Conservation (phyloP, 495 filamentous ascomycete genomes). For the Aspergillus heteromorphus region DNA sequence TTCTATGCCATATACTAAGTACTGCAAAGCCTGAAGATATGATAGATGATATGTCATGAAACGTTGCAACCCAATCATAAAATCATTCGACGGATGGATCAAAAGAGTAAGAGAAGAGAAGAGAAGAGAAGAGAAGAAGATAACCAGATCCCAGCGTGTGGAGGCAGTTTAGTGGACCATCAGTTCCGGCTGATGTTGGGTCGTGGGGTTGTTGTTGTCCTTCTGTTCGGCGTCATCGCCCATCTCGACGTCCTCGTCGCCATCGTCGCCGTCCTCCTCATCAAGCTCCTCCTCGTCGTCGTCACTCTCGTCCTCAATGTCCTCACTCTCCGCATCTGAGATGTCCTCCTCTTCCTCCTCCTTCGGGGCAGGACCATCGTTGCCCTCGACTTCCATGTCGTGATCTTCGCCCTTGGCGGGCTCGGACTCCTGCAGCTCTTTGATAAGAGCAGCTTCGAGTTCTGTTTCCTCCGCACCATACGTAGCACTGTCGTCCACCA, state of each 20-base stretch:
- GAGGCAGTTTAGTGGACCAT: constrained; percentile 48
- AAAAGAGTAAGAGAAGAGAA: constrained; percentile 7
- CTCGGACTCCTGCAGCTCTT: constrained; percentile 55
- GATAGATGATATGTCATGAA: constrained; percentile 22
- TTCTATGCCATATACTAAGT: constrained; percentile 29
- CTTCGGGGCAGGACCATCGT: constrained; percentile 49
- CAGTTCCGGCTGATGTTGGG: constrained; percentile 41
- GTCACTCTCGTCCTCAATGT: constrained; percentile 91
- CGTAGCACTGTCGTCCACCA: constrained; percentile 73
- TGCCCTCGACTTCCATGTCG: constrained; percentile 68
- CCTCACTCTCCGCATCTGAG: constrained; percentile 86
- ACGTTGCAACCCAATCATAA: constrained; percentile 31
- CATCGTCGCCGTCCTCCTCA: constrained; percentile 63
- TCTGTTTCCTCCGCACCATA: constrained; percentile 77
- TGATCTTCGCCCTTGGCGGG: constrained; percentile 57
- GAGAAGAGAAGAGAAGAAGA: neutral
- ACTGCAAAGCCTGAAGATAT: constrained; percentile 9
- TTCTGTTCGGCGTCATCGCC: constrained; percentile 55
- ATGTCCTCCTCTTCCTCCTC: constrained; percentile 67
- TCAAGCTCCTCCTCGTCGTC: constrained; percentile 82
- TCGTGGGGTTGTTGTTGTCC: constrained; percentile 30
- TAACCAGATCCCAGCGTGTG: neutral
- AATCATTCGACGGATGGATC: constrained; percentile 17
- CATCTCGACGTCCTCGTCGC: constrained; percentile 81
- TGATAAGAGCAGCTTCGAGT: constrained; percentile 47